phyloP scores from a whole-genome alignment of 805 yeast species.

The Saccharomycodes ludwigii region DNA sequence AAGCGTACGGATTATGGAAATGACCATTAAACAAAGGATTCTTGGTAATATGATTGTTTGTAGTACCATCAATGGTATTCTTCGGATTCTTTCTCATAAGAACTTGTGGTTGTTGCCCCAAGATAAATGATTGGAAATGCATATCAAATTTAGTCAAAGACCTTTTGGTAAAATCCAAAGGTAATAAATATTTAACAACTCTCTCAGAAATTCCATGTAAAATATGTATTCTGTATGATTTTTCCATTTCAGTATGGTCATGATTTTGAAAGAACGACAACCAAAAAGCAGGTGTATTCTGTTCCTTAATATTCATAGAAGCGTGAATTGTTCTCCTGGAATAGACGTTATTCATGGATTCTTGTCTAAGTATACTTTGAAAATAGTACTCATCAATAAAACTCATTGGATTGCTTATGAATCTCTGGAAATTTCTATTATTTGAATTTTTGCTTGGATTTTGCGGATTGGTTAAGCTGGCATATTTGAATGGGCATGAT shows the following conservation, averaged over 20 bases:
- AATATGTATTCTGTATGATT: slow-evolving; percentile 4
- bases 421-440: slow-evolving; percentile 11
- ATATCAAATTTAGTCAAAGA: slow-evolving; percentile 1
- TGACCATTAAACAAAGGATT: too few relatives aligned
- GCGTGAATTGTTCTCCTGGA: slow-evolving; percentile 7
- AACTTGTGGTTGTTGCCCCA: too few relatives aligned
- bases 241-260: slow-evolving; percentile 4
- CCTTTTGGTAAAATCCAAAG: slow-evolving; percentile 3
- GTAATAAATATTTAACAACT: slow-evolving; percentile 3
- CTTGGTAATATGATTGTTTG: too few relatives aligned
- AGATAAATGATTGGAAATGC: too few relatives aligned
- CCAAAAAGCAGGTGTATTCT: slow-evolving; percentile 7
- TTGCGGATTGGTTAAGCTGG: slow-evolving; percentile 58
- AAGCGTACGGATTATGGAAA: background rate
- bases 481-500: slow-evolving; percentile 63
- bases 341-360: slow-evolving; percentile 2
- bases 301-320: slow-evolving; percentile 6
- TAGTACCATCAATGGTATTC: too few relatives aligned
- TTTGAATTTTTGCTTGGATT: slow-evolving; percentile 1
- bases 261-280: slow-evolving; percentile 2
- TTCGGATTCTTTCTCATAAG: too few relatives aligned
- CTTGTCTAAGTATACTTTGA: slow-evolving; percentile 6
- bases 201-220: slow-evolving; percentile 4
- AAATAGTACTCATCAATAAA: slow-evolving; percentile 17
- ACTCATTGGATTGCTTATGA: slow-evolving; percentile 11